These are phyloP conservation scores for Boletus vermiculosoides DNA, from an alignment of 768 basidiomycete species.

Conservation along the genomic window DNA sequence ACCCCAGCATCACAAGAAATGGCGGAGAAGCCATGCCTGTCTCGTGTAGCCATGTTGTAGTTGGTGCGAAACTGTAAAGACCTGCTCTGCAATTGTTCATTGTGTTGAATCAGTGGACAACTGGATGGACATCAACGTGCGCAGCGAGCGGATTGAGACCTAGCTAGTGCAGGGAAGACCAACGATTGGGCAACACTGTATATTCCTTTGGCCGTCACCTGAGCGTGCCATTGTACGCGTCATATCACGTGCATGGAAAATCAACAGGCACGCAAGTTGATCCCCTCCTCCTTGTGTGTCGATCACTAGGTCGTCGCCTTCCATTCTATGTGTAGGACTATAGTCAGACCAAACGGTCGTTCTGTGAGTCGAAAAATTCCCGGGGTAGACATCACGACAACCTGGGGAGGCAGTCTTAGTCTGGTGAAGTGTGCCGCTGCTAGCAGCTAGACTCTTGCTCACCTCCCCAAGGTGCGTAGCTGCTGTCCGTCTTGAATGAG, in stretches of 20 bases:
- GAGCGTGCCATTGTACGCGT: constrained; percentile 5
- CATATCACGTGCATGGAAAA: constrained; percentile 25
- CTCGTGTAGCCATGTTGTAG: constrained; percentile 21
- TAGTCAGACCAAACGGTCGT: not conserved
- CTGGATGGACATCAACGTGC: constrained; percentile 6
- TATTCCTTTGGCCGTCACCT: constrained; percentile 2
- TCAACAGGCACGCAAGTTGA: constrained; percentile 2
- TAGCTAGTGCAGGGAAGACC: not conserved
- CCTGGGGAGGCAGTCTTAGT: not conserved
- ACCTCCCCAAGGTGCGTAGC: not conserved
- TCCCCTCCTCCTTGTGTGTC: too few species aligned
- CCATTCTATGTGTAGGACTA: not conserved
- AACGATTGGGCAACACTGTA: not conserved
- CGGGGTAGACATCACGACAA: not conserved
- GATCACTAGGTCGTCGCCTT: not conserved
- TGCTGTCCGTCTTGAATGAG: too few species aligned
- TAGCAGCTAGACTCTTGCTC: not conserved
- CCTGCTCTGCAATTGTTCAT: constrained; percentile 29
- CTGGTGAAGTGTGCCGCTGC: too few species aligned
- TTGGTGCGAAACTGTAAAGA: constrained; percentile 27
- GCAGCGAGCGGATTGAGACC: not conserved
- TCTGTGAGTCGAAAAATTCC: not conserved
- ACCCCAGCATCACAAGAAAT: constrained; percentile 20
- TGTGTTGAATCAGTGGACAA: constrained; percentile 1
- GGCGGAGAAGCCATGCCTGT: constrained; percentile 27